These are phyloP conservation scores for Populus pruinosa DNA, from an alignment of 345 rosid species.

Conservation along the genomic window DNA sequence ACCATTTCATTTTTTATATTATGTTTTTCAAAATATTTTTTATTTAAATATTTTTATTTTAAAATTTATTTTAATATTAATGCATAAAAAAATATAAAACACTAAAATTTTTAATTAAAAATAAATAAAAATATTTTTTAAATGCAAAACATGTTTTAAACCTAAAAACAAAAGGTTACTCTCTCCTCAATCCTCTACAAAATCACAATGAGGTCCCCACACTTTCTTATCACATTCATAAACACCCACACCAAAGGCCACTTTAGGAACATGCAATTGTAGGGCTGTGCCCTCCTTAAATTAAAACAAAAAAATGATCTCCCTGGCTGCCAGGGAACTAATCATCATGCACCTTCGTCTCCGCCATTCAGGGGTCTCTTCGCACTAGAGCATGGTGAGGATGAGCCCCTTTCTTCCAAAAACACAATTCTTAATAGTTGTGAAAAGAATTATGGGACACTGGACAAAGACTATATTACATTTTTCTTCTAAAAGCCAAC, in stretches of 20 bases:
- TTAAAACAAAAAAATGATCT: background rate
- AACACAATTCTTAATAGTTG: too few species aligned
- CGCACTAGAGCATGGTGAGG: background rate
- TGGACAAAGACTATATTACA: conserved; percentile 24
- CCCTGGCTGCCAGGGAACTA: conserved; percentile 6
- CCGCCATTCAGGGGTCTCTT: conserved; percentile 15
- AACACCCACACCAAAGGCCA: conserved; percentile 8
- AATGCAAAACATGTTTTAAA: too few species aligned
- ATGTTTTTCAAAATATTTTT: too few species aligned
- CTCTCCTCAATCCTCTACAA: conserved; percentile 20
- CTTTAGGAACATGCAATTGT: conserved; percentile 29
- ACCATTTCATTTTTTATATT: background rate
- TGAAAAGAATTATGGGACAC: too few species aligned
- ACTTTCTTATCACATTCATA: conserved; percentile 7
- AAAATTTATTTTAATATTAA: too few species aligned
- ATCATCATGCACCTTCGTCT: background rate
- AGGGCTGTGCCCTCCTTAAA: background rate
- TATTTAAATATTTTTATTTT: too few species aligned
- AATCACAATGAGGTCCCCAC: conserved; percentile 31
- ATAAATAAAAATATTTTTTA: too few species aligned
- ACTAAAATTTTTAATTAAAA: too few species aligned
- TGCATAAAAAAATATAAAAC: too few species aligned
- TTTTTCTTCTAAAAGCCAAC: conserved; percentile 21
- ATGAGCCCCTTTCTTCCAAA: too few species aligned
- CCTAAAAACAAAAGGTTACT: too few species aligned